Evolutionary conservation across 140 eudicot species (phyloP), one percentile per base, ranked within the genome.

Genomic region (Ambrosia hybrid): DNA sequence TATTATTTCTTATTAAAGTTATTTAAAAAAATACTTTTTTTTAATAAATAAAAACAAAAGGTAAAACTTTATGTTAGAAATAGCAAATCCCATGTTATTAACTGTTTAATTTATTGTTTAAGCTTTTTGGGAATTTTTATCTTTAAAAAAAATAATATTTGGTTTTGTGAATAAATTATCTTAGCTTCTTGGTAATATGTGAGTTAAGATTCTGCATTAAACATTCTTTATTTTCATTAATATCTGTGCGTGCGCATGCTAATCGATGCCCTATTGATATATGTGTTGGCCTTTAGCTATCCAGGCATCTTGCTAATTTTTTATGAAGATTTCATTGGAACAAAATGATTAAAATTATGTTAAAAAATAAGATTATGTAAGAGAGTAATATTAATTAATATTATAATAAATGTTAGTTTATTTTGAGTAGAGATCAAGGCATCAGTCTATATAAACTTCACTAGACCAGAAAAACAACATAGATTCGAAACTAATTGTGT

Each of bases 161-260:
- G 71, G 56, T 33, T 39, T 70, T 61, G 66, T 76, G 81, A 77
- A 77, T 77, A 60, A 62, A 38, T 41, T 51, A 77, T 61, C 7
- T 70, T 70, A 77, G 30, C 72, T n/a, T 77, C 81, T 71, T 77
- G 81, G 81, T 77, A 61, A 70, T 70, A 76, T 77, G 74, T 67
- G 81, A 58, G 51, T 77, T 64, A 77, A 77, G 81, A 77, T 77
- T 77, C 81, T 77, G 81, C 77, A 71, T 77, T 77, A 70, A 77
- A 71, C 77, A 77, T 77, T 77, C 81, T 77, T 77, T 71, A 71
- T 70, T 52, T 77, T 77, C 67, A 77, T 71, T 65, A 77, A 77
- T 77, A 77, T 71, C 55, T 62, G 51, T 77, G 81, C 81, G 58
- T 71, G 55, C 66, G 81, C 81, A 77, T 70, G 72, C 81, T 69